phyloP scores from a whole-genome alignment of 306 rosid species.

The Vicia faba region DNA sequence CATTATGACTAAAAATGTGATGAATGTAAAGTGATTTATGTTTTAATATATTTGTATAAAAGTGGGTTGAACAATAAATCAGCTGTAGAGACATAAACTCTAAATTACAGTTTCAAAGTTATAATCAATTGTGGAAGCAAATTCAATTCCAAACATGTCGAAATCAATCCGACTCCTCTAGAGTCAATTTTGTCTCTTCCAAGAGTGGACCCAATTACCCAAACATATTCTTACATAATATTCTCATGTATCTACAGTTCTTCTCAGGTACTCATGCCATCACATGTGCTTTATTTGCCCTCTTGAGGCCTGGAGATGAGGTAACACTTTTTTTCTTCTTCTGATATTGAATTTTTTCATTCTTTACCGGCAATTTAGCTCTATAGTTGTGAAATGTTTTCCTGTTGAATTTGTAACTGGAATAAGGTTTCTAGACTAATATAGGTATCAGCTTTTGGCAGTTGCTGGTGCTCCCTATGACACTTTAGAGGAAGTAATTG shows the following conservation, averaged over 20 bases:
- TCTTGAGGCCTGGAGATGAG: conserved; percentile 94
- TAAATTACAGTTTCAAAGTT: no score
- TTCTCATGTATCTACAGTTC: conserved; percentile 62
- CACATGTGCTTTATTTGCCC: conserved; percentile 82
- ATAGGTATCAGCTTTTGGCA: conserved; percentile 85
- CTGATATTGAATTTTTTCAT: conserved; percentile 27
- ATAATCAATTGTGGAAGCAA: neutral
- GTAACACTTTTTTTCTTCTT: conserved; percentile 46
- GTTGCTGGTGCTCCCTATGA: conserved; percentile 98
- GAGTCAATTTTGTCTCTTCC: neutral
- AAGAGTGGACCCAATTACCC: neutral
- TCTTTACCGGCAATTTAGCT: conserved; percentile 26
- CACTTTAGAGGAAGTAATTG: conserved; percentile 90
- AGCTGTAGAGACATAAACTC: neutral
- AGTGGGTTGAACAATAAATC: neutral
- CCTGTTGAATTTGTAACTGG: conserved; percentile 24
- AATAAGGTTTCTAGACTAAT: conserved; percentile 52
- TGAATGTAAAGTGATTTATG: neutral
- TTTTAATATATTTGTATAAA: no score
- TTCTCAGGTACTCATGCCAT: conserved; percentile 99
- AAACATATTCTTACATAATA: neutral
- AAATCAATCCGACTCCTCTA: neutral
- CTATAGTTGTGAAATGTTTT: conserved; percentile 5
- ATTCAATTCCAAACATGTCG: neutral
- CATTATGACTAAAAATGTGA: neutral